These are phyloP conservation scores for Paracorniculantispora psalliotae DNA, from an alignment of 2,329 filamentous ascomycete genomes.

Conservation along the genomic window DNA sequence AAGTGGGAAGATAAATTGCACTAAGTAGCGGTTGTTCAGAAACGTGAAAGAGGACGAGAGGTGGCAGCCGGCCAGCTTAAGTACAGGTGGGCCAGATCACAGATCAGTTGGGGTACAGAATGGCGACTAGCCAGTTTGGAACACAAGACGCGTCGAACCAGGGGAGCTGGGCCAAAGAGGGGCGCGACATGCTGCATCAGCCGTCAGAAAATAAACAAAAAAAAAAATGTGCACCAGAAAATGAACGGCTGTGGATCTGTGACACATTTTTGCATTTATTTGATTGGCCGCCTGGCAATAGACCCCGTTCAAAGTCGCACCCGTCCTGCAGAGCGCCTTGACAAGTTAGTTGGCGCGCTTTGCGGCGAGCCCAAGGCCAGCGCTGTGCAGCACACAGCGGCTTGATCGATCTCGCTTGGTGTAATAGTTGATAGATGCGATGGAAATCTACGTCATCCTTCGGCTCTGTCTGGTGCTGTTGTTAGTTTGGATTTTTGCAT, in stretches of 20 bases:
- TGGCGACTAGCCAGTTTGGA: not conserved
- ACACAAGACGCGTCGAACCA: slow-evolving; percentile 1
- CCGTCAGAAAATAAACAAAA: slow-evolving; percentile 13
- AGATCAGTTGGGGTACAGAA: slow-evolving; percentile 29
- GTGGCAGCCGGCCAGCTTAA: slow-evolving; percentile 32
- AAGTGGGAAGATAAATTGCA: slow-evolving; percentile 10
- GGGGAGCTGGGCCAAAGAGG: not conserved
- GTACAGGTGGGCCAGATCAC: slow-evolving; percentile 33
- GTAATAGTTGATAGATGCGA: not conserved
- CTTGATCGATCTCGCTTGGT: not conserved
- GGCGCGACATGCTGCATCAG: slow-evolving; percentile 4
- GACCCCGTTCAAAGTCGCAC: not conserved
- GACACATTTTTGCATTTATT: slow-evolving; percentile 11
- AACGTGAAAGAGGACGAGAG: slow-evolving; percentile 18
- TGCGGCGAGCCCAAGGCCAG: not conserved
- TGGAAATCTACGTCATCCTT: not conserved
- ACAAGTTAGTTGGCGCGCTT: no score
- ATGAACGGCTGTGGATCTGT: slow-evolving; percentile 1
- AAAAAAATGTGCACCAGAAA: slow-evolving; percentile 9
- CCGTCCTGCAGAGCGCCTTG: not conserved
- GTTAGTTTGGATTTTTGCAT: no score
- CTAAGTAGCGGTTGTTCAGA: slow-evolving; percentile 7
- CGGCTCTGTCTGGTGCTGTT: no score
- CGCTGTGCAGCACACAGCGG: not conserved
- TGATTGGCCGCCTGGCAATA: slow-evolving; percentile 5